Conservation (phyloP, 2,329 filamentous ascomycete genomes). For the Trichothecium roseum region DNA sequence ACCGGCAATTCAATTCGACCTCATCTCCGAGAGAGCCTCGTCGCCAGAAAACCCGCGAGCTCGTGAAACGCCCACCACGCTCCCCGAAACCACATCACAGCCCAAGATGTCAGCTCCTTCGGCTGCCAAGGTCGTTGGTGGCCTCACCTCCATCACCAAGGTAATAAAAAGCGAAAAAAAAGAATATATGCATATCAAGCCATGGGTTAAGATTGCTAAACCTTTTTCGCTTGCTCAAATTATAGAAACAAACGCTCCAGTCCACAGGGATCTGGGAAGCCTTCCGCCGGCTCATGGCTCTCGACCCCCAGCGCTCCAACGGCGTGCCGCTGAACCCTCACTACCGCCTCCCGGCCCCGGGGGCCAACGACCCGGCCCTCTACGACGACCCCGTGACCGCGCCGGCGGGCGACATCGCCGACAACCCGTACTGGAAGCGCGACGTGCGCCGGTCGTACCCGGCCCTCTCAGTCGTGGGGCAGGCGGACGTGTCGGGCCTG, state of each 20-base stretch:
- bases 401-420: conserved; percentile 33
- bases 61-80: too few species aligned
- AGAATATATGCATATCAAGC: too few species aligned
- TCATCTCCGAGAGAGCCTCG: too few species aligned
- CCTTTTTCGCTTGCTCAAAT: not conserved
- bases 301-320: conserved; percentile 82
- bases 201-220: conserved; percentile 8
- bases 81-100: too few species aligned
- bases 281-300: conserved; percentile 65
- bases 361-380: conserved; percentile 26
- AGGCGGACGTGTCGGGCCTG: conserved; percentile 77
- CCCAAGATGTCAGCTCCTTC: conserved; percentile 51
- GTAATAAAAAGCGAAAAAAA: conserved; percentile 26
- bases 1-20: too few species aligned
- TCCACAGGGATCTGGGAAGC: conserved; percentile 81
- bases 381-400: conserved; percentile 46
- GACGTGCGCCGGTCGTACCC: conserved; percentile 79
- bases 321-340: conserved; percentile 88
- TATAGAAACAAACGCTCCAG: conserved; percentile 91
- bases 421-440: conserved; percentile 66
- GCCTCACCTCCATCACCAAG: conserved; percentile 46
- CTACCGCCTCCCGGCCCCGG: conserved; percentile 69
- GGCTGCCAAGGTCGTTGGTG: conserved; percentile 43
- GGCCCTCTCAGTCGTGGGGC: conserved; percentile 65
- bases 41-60: too few species aligned